Conservation (phyloP, 176 grass and related monocot genomes). For the Otatea glauca region DNA sequence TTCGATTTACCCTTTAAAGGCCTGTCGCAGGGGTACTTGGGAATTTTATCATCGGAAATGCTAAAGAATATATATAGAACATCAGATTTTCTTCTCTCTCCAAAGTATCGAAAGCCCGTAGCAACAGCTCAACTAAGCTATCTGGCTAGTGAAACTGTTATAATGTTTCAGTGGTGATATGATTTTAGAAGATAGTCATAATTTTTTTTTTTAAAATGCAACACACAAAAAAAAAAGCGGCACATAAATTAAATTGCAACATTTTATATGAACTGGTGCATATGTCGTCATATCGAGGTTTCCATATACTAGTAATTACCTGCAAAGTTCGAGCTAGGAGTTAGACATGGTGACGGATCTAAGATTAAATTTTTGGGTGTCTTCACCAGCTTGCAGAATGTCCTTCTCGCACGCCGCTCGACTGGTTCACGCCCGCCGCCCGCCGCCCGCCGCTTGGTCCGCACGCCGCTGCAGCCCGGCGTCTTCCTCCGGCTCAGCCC, state of each 20-base stretch:
- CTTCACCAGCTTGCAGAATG: no score
- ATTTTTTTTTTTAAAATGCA: not conserved
- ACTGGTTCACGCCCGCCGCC: no score
- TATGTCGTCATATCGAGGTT: not conserved
- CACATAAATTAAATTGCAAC: not conserved
- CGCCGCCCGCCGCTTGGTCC: no score
- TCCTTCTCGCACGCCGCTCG: no score
- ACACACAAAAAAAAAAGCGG: not conserved
- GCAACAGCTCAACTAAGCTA: not conserved
- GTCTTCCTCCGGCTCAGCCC: no score
- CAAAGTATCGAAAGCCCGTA: not conserved
- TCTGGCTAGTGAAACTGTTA: not conserved
- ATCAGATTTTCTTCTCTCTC: not conserved
- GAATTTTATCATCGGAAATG: not conserved
- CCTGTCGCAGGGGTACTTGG: constrained; percentile 12
- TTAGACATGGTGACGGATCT: no score
- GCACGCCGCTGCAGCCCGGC: no score
- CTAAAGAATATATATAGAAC: not conserved
- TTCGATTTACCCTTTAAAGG: constrained; percentile 25
- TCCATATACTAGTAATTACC: not conserved
- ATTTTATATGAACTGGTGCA: not conserved
- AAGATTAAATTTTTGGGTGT: no score
- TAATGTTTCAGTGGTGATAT: not conserved
- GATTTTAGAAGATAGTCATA: not conserved
- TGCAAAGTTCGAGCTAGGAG: not conserved